Evolutionary conservation across 2,329 filamentous ascomycete genomes (phyloP), one percentile per base, ranked within the genome.

Genomic region (Xenoacremonium recifei): DNA sequence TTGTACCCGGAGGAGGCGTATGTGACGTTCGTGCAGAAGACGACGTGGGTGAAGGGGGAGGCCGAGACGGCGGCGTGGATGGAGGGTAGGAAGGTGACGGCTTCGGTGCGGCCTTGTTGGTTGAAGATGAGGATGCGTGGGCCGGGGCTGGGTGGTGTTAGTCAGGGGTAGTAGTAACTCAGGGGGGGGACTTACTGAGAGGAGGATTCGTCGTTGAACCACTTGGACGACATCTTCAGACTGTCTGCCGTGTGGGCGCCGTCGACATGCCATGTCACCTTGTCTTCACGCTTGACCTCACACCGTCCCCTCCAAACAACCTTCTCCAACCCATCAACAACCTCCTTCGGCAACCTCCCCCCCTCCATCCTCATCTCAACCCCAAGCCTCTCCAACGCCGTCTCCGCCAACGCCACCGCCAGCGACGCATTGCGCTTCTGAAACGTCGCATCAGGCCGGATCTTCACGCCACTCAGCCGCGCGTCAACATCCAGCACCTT

Each of bases 231-330:
- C 51, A 89, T 78, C 49, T 85, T 80, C 40, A 99, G 84, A 61
- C 90, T 96, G 60, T 97, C 92, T 4, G 86, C 75, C 0, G 92
- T 99, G 65, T 99, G 93, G 3, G 90, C 93, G 7, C 93, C 91
- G 60, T 99, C 93, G 16, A 99, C 79, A 59, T 91, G 86, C 91
- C 92, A 99, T 13, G 74, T 75, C 5, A 95, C 70, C 3, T 59
- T 58, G 3, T 70, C 72, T 47, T 81, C 77, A 4, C 65, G 52
- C 54, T 76, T 80, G 30, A 75, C 68, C 51, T 85, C 80, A 59
- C 91, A 96, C 34, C 93, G 78, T 4, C 92, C 93, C 30, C 89
- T 79, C 70, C 90, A 87, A 3, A 82, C 79, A 3, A 89, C 85
- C 53, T 80, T 68, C 60, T 92, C 83, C 2, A 99, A 70, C 0